Evolutionary conservation across 139 green algal species (phyloP).

Genomic region (Chlorella sp.): DNA sequence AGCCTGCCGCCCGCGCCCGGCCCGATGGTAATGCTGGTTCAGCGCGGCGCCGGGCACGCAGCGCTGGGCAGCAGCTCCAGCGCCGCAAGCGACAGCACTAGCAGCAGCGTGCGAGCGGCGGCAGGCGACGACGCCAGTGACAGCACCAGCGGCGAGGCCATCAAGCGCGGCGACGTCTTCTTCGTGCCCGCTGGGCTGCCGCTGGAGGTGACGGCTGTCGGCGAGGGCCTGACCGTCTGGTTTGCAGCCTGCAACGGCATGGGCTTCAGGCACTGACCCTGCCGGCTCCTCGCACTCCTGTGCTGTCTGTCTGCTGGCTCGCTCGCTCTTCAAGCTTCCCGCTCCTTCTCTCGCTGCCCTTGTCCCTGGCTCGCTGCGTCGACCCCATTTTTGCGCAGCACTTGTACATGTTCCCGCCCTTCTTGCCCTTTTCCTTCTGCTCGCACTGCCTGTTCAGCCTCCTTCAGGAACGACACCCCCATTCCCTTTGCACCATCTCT

Average conservation of each 20-base stretch:
- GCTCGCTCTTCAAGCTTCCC: too few species aligned
- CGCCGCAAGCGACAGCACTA: too few species aligned
- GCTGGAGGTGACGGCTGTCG: constrained; percentile 7
- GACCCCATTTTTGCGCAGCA: not conserved
- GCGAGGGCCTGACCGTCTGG: constrained; percentile 18
- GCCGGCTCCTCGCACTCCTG: too few species aligned
- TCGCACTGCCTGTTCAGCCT: not conserved
- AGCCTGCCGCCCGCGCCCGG: constrained; percentile 17
- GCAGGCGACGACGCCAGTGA: too few species aligned
- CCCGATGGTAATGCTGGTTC: constrained; percentile 32
- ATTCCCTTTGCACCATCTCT: not conserved
- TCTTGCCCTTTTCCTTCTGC: not conserved
- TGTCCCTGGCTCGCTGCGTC: too few species aligned
- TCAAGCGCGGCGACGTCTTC: constrained; percentile 29
- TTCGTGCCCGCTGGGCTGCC: constrained; percentile 33
- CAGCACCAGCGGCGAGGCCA: not conserved
- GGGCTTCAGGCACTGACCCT: too few species aligned
- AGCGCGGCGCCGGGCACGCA: constrained; percentile 15
- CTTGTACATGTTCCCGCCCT: not conserved
- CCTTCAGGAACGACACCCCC: not conserved
- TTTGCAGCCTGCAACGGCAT: constrained; percentile 32
- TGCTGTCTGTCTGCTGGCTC: too few species aligned
- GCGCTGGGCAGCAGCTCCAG: not conserved
- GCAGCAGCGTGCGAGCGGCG: not conserved
- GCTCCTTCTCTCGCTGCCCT: not conserved